Conservation (phyloP, 805 yeast species). For the Metschnikowia koreensis region DNA sequence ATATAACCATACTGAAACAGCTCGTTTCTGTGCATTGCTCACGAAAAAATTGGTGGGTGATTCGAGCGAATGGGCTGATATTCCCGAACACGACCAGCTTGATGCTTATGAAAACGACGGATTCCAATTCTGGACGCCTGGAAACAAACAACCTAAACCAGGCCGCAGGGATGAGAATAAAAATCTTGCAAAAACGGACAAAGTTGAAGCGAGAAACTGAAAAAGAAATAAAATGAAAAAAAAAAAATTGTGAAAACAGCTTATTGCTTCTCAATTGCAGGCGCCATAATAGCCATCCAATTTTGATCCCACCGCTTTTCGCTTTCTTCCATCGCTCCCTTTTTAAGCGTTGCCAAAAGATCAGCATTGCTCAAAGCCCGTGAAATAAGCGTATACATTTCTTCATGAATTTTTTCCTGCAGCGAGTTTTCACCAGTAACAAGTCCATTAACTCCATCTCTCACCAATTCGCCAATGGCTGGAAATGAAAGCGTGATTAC, state of each 20-base stretch:
- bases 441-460: constrained; percentile 67
- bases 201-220: not conserved
- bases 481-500: constrained; percentile 76
- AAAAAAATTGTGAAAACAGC: no score
- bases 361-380: constrained; percentile 28
- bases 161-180: constrained; percentile 33
- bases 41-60: constrained; percentile 27
- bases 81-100: constrained; percentile 50
- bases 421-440: constrained; percentile 14
- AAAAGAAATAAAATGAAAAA: no score
- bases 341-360: constrained; percentile 43
- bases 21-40: constrained; percentile 57
- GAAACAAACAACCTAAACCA: constrained; percentile 22
- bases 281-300: constrained; percentile 56
- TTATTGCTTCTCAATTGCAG: constrained; percentile 18
- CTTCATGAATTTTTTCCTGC: constrained; percentile 15
- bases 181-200: not conserved
- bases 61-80: constrained; percentile 37
- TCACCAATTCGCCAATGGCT: constrained; percentile 76
- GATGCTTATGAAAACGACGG: constrained; percentile 45
- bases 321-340: constrained; percentile 77
- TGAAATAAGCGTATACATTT: constrained; percentile 26
- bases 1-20: constrained; percentile 58
- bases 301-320: constrained; percentile 67
- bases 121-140: constrained; percentile 48